These are phyloP conservation scores for Plasmopara muralis DNA, from an alignment of 352 stramenopile species.

Conservation along the genomic window DNA sequence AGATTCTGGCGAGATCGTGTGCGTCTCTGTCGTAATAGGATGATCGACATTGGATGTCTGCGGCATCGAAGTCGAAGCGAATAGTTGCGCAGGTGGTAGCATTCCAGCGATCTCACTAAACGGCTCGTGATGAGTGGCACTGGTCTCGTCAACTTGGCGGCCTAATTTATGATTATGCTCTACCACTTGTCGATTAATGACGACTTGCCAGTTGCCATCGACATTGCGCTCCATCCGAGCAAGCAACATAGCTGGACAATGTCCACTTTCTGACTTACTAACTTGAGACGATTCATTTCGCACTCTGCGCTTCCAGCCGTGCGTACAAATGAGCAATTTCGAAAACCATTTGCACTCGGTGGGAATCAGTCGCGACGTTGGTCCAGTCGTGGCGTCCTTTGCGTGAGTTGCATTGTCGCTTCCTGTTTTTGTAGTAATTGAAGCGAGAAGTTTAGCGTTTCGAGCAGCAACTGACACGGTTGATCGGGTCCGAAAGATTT, in stretches of 20 bases:
- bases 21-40: constrained; percentile 10
- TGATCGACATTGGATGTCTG: constrained; percentile 5
- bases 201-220: constrained; percentile 51
- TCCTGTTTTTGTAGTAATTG: constrained; percentile 17
- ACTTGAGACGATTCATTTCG: constrained; percentile 29
- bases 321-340: constrained; percentile 70
- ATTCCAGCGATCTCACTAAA: constrained; percentile 5
- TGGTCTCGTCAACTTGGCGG: constrained; percentile 17
- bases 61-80: constrained; percentile 2
- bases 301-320: constrained; percentile 65
- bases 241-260: constrained; percentile 65
- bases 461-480: constrained; percentile 52
- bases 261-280: constrained; percentile 10
- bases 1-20: constrained; percentile 6
- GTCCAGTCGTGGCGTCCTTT: constrained; percentile 23
- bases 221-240: constrained; percentile 59
- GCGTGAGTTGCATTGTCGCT: constrained; percentile 23
- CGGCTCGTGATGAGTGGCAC: constrained; percentile 2
- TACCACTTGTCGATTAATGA: constrained; percentile 60
- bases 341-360: constrained; percentile 63
- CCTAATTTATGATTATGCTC: constrained; percentile 52
- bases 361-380: constrained; percentile 36
- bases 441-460: constrained; percentile 43
- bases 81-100: constrained; percentile 3
- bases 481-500: constrained; percentile 70